A percentile compares a stretch with the other conserved stretches of the same genome.
These are phyloP conservation scores for Suillus clintonianus DNA, from an alignment of 768 basidiomycete genomes.

Conservation along the genomic window DNA sequence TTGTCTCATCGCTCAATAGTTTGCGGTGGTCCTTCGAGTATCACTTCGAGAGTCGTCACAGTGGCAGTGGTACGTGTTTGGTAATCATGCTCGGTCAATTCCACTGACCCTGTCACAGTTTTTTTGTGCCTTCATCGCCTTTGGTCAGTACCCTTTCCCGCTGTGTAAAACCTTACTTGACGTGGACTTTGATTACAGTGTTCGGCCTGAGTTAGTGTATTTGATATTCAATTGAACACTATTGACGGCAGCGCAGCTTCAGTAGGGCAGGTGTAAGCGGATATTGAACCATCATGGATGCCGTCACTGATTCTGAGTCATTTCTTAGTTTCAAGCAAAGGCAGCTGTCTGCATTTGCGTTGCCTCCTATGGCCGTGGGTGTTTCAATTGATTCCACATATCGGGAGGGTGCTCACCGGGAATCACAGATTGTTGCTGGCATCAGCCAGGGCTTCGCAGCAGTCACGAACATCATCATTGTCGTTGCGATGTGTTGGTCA, in stretches of 20 bases:
- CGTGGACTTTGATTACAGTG: conserved; percentile 12
- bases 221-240: background rate
- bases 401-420: background rate
- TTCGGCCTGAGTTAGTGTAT: conserved; percentile 30
- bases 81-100: background rate
- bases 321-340: conserved; percentile 19
- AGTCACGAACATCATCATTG: conserved; percentile 14
- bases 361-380: conserved; percentile 21
- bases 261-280: conserved; percentile 26
- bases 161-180: conserved; percentile 13
- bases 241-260: conserved; percentile 15
- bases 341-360: conserved; percentile 21
- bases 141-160: conserved; percentile 19
- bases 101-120: conserved; percentile 7
- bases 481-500: conserved; percentile 18
- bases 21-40: conserved; percentile 11
- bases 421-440: conserved; percentile 14
- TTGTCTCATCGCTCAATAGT: conserved; percentile 10
- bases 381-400: background rate
- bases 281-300: background rate
- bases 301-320: conserved; percentile 14
- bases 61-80: conserved; percentile 17
- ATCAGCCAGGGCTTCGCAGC: conserved; percentile 11
- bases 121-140: conserved; percentile 16
- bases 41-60: conserved; percentile 12